phyloP scores from a whole-genome alignment of 2,329 filamentous ascomycete genomes.

The Aspergillus phoenicis region DNA sequence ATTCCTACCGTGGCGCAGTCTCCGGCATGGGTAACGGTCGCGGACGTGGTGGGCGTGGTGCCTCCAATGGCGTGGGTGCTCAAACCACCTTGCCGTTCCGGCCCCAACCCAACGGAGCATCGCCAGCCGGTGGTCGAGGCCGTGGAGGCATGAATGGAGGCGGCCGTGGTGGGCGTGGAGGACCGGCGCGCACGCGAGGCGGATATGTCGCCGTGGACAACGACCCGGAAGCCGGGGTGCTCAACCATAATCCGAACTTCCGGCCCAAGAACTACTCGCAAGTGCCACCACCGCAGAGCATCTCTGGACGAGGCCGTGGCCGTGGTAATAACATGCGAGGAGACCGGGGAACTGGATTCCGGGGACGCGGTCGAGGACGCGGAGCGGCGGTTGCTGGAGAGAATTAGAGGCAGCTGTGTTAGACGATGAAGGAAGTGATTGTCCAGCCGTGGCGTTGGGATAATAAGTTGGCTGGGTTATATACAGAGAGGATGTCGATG shows the following conservation, averaged over 20 bases:
- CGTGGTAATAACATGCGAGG: conserved; percentile 28
- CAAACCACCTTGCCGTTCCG: conserved; percentile 36
- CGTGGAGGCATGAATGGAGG: conserved; percentile 17
- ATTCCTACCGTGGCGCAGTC: conserved; percentile 62
- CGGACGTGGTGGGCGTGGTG: conserved; percentile 36
- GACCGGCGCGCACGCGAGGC: conserved; percentile 31
- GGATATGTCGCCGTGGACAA: conserved; percentile 50
- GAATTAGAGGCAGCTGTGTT: neutral
- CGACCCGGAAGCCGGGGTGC: conserved; percentile 56
- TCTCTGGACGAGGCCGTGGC: conserved; percentile 40
- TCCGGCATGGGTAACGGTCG: conserved; percentile 47
- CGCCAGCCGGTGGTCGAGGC: conserved; percentile 35
- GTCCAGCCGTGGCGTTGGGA: neutral
- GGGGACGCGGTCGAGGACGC: conserved; percentile 36
- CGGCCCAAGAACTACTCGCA: conserved; percentile 56
- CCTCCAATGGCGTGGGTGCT: conserved; percentile 27
- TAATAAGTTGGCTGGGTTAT: neutral
- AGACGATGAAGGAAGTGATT: neutral
- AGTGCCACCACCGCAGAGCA: conserved; percentile 51
- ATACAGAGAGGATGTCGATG: neutral
- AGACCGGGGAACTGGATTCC: conserved; percentile 34
- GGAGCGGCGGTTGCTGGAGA: conserved; percentile 23
- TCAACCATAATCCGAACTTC: conserved; percentile 60
- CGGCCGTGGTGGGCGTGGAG: conserved; percentile 33
- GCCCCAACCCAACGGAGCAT: conserved; percentile 31